Evolutionary conservation across 441 rosid genomes (phyloP).

Genomic region (Viola pubescens): DNA sequence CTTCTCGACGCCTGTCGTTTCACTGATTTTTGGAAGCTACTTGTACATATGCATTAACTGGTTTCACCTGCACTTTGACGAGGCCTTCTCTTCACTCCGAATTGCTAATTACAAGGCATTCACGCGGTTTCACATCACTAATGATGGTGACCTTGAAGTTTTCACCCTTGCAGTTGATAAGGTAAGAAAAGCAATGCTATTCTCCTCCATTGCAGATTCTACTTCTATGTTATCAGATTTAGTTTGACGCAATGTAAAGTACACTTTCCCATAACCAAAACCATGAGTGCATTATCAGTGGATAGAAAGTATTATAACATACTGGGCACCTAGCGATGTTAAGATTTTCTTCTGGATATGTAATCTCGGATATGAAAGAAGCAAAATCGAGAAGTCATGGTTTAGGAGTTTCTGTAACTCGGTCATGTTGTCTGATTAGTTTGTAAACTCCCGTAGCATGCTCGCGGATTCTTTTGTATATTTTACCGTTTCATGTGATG

Average conservation of each 20-base stretch:
- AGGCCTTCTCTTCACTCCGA: conserved; percentile 96
- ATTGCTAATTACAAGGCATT: conserved; percentile 97
- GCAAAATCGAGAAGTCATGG: too few species aligned
- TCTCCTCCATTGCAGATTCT: neutral
- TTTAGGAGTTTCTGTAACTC: too few species aligned
- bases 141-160: conserved; percentile 75
- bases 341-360: too few species aligned
- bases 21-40: conserved; percentile 93
- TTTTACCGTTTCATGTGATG: conserved; percentile 4
- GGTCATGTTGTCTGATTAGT: neutral
- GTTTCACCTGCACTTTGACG: conserved; percentile 95
- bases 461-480: neutral
- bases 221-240: neutral
- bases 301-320: too few species aligned
- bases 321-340: too few species aligned
- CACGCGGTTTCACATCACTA: conserved; percentile 73
- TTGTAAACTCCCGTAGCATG: neutral
- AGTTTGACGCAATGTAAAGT: neutral
- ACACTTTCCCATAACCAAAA: too few species aligned
- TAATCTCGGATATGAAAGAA: too few species aligned
- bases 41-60: conserved; percentile 93
- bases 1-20: conserved; percentile 92
- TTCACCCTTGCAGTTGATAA: conserved; percentile 95
- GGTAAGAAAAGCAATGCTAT: conserved; percentile 33
- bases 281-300: too few species aligned